These are phyloP conservation scores for Tilletia indica DNA, from an alignment of 1,284 basidiomycete species.

Conservation along the genomic window DNA sequence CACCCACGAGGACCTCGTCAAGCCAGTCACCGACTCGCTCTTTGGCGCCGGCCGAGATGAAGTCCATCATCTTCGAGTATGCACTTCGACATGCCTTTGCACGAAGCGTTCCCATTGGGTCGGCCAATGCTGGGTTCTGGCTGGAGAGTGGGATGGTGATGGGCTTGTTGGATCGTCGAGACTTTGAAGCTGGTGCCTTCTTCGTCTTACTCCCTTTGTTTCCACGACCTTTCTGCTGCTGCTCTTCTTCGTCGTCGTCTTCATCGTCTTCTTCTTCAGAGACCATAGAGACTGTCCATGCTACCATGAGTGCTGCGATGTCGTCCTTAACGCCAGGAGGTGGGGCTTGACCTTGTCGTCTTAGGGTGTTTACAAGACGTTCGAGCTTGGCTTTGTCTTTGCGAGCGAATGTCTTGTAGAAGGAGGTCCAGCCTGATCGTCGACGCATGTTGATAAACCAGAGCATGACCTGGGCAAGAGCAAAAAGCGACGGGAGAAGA, in stretches of 20 bases:
- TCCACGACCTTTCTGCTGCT: background rate
- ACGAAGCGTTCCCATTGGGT: background rate
- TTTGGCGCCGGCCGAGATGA: conserved; percentile 38
- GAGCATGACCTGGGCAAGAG: conserved; percentile 34
- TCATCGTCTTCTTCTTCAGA: background rate
- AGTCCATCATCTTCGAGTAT: conserved; percentile 37
- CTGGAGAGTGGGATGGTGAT: background rate
- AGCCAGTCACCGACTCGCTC: conserved; percentile 44
- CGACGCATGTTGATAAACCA: conserved; percentile 55
- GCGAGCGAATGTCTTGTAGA: conserved; percentile 35
- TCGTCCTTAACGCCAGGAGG: background rate
- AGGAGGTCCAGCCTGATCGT: conserved; percentile 48
- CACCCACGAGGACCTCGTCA: conserved; percentile 27
- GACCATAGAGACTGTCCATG: conserved; percentile 22
- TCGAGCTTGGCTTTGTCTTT: conserved; percentile 25
- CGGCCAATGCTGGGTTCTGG: background rate
- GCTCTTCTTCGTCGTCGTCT: conserved; percentile 21
- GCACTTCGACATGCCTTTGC: conserved; percentile 20
- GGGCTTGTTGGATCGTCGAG: background rate
- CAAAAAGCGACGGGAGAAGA: conserved; percentile 11
- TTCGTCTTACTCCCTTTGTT: background rate
- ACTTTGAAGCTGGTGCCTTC: conserved; percentile 17
- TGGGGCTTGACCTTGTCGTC: background rate
- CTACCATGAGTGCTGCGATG: conserved; percentile 25
- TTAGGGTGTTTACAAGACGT: conserved; percentile 21